Percentiles rank a stretch among this genome's conserved stretches.
Conservation (phyloP, 768 basidiomycete species). For the Phylloporus sp. region DNA sequence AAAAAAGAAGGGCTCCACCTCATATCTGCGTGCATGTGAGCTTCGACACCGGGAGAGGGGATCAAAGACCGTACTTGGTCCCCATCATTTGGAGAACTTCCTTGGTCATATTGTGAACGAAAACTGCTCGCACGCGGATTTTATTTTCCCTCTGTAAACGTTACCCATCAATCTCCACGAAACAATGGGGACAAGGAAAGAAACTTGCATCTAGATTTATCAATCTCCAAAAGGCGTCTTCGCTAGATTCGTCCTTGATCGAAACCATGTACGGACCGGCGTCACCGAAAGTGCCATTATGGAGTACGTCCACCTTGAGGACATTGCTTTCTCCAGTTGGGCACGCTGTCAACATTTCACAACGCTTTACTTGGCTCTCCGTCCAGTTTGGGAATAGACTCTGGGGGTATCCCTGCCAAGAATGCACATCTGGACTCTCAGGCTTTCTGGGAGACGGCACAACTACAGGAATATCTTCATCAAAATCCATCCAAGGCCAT, state of each 20-base stretch:
- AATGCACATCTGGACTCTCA: not conserved
- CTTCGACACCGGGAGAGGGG: not conserved
- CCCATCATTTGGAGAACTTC: conserved; percentile 56
- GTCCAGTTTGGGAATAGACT: conserved; percentile 33
- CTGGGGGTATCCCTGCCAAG: conserved; percentile 30
- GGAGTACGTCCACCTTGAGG: conserved; percentile 23
- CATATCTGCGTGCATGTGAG: conserved; percentile 33
- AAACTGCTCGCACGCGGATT: conserved; percentile 46
- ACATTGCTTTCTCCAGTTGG: conserved; percentile 11
- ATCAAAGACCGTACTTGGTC: conserved; percentile 37
- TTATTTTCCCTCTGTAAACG: conserved; percentile 27
- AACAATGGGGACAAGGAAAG: not conserved
- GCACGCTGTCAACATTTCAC: conserved; percentile 27
- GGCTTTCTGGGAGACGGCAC: not conserved
- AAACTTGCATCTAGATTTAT: conserved; percentile 32
- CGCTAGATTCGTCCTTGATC: conserved; percentile 12
- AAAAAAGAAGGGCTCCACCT: conserved; percentile 63
- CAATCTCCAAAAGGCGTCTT: conserved; percentile 34
- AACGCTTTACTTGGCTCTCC: conserved; percentile 26
- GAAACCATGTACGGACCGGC: not conserved
- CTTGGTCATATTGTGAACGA: conserved; percentile 47
- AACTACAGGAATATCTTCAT: conserved; percentile 20
- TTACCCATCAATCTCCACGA: not conserved
- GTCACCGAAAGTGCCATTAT: conserved; percentile 9
- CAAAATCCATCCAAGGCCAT: conserved; percentile 42